These are phyloP conservation scores for Maudiozyma humilis DNA, from an alignment of 1,139 yeast genomes.

Conservation along the genomic window DNA sequence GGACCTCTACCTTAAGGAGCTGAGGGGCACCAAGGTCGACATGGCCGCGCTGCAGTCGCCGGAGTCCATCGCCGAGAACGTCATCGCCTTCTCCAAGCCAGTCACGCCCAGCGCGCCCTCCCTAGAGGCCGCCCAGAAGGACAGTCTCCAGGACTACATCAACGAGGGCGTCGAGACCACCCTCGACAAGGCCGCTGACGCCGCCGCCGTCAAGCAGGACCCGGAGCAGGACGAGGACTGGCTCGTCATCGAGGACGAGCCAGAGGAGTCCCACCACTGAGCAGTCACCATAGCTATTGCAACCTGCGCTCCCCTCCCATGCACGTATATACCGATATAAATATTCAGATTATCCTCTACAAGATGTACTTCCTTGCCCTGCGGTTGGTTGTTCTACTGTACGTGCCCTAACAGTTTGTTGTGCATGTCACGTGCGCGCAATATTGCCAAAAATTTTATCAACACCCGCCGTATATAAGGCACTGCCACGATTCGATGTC, in stretches of 20 bases:
- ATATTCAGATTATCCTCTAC: background rate
- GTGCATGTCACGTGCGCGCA: too few relatives aligned
- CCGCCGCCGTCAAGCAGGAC: slow-evolving; percentile 15
- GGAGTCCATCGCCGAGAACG: slow-evolving; percentile 64
- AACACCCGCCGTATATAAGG: too few relatives aligned
- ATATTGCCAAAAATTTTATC: too few relatives aligned
- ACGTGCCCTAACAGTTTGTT: background rate
- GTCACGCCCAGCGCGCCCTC: slow-evolving; percentile 41
- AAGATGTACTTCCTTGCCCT: background rate
- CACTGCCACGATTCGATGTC: too few relatives aligned
- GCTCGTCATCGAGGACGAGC: slow-evolving; percentile 68
- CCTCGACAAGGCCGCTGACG: slow-evolving; percentile 9
- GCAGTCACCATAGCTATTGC: too few relatives aligned
- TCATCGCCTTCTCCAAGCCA: slow-evolving; percentile 76
- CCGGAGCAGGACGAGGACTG: slow-evolving; percentile 51
- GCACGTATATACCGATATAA: background rate
- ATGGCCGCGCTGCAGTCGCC: slow-evolving; percentile 59
- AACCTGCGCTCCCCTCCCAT: too few relatives aligned
- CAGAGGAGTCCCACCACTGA: slow-evolving; percentile 32
- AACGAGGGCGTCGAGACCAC: slow-evolving; percentile 39
- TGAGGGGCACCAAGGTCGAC: slow-evolving; percentile 79
- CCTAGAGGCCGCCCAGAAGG: slow-evolving; percentile 2
- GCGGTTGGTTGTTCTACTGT: background rate
- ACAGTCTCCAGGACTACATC: slow-evolving; percentile 57
- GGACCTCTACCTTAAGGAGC: slow-evolving; percentile 79